Evolutionary conservation across 768 basidiomycete genomes (phyloP), one percentile per base, ranked within the genome.

Genomic region (Imleria badia): DNA sequence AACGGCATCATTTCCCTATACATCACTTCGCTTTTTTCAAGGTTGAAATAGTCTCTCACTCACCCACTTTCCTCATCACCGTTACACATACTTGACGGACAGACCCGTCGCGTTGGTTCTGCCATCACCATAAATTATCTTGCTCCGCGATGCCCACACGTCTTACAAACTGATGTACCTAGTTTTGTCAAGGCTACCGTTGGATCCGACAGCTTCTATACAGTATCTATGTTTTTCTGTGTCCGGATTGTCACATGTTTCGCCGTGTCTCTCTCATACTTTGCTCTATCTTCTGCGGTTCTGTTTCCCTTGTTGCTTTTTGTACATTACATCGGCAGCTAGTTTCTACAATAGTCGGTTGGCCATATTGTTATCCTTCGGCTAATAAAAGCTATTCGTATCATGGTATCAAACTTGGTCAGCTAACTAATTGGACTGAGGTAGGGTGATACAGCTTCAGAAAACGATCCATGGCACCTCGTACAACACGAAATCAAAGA

Each of bases 401-500:
- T 66, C 52, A 52, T 56, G 48, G 59, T 54, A 57, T 56, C 19
- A 49, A 34, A 17, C 22, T 42, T 3, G 7, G 29, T 33, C 15
- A 4, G 49, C 20, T 33, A 10, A 49, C 20, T 36, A 10, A 23
- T 22, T 48, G 9, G 22, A 40, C 49, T 13, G 14, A 31, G 13
- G 44, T 39, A 46, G 23, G 15, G 22, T 19, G n/a, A 36, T 22
- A 50, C 20, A 22, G 3, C 19, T 8, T 76, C 76, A 87, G 62
- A 82, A 79, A 36, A 87, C 75, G 61, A 97, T 89, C 89, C 90
- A 94, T 31, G 92, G 93, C 49, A 99, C 82, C 71, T 98, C 96
- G 67, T 87, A 95, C 66, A 96, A 68, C 22, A 98, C 92, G 65
- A 98, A 99, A 72, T 96, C 93, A 69, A 89, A 94, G 69, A 89